Evolutionary conservation across 2,329 filamentous ascomycete genomes (phyloP).

Genomic region (Ascochyta viciae-villosae): DNA sequence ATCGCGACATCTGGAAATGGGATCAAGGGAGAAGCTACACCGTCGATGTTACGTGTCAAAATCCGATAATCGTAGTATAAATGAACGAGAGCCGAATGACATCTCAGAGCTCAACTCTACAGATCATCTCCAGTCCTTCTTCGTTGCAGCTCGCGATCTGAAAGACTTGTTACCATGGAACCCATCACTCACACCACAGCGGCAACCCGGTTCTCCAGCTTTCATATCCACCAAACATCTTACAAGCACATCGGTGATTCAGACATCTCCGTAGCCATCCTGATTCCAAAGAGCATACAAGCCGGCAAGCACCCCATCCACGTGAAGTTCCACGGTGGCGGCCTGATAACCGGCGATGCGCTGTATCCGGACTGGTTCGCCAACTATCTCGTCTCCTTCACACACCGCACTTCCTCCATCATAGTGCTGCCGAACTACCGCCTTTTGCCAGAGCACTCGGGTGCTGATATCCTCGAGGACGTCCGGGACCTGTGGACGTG

Average conservation of each 20-base stretch:
- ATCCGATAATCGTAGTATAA: too few species aligned
- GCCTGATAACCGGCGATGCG: slow-evolving; percentile 31
- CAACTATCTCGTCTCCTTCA: slow-evolving; percentile 41
- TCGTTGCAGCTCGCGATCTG: background rate
- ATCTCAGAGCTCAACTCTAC: too few species aligned
- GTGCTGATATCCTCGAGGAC: slow-evolving; percentile 53
- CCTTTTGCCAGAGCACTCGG: slow-evolving; percentile 55
- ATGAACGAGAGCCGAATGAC: too few species aligned
- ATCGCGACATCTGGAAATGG: background rate
- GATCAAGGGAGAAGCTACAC: background rate
- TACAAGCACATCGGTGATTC: slow-evolving; percentile 47
- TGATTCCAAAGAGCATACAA: slow-evolving; percentile 40
- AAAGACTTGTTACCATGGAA: background rate
- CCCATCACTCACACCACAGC: slow-evolving; percentile 5
- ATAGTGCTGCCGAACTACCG: slow-evolving; percentile 56
- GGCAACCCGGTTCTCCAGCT: slow-evolving; percentile 33
- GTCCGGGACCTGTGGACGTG: slow-evolving; percentile 55
- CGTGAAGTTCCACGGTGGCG: slow-evolving; percentile 51
- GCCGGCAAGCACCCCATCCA: slow-evolving; percentile 35
- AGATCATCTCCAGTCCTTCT: background rate
- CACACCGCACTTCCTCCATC: slow-evolving; percentile 48
- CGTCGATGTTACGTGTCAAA: background rate
- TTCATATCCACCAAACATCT: slow-evolving; percentile 41
- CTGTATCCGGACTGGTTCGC: slow-evolving; percentile 20
- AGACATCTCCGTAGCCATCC: slow-evolving; percentile 35